phyloP scores from a whole-genome alignment of 768 basidiomycete species.

The Tubosaeta brunneosetosa region DNA sequence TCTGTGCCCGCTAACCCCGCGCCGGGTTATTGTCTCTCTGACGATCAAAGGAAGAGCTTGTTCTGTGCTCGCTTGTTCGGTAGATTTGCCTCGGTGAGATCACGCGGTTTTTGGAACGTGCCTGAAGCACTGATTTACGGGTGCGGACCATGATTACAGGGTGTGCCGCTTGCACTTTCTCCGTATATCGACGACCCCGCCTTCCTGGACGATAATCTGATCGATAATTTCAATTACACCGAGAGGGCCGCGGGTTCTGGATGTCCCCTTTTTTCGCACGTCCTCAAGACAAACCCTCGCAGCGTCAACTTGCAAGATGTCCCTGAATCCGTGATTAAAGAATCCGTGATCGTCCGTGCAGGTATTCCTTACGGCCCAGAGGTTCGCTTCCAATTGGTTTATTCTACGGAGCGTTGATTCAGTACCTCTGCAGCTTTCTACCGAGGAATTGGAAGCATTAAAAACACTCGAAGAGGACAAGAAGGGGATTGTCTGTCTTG shows the following conservation, averaged over 20 bases:
- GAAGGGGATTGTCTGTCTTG: not conserved
- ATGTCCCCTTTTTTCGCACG: conserved; percentile 46
- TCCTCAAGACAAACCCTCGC: conserved; percentile 45
- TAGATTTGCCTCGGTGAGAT: conserved; percentile 42
- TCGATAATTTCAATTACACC: conserved; percentile 39
- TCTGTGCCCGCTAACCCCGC: not conserved
- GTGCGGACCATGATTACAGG: conserved; percentile 1
- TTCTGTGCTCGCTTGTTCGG: conserved; percentile 38
- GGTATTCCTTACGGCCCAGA: conserved; percentile 36
- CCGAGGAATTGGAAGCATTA: not conserved
- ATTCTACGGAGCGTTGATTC: too few relatives aligned
- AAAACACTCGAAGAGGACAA: not conserved
- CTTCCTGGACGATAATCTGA: conserved; percentile 34
- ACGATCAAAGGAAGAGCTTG: conserved; percentile 12
- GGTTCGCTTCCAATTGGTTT: not conserved
- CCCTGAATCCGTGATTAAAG: conserved; percentile 7
- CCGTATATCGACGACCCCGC: conserved; percentile 41
- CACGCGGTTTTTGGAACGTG: not conserved
- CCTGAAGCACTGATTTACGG: not conserved
- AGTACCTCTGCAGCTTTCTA: conserved; percentile 3
- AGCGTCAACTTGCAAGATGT: conserved; percentile 14
- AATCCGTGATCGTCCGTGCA: conserved; percentile 26
- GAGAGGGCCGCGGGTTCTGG: conserved; percentile 2
- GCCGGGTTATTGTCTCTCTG: conserved; percentile 28
- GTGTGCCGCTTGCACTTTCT: conserved; percentile 41